Evolutionary conservation across 1,284 basidiomycete genomes (phyloP), one percentile per base, ranked within the genome.

Genomic region (Leccinum griseonigrum): DNA sequence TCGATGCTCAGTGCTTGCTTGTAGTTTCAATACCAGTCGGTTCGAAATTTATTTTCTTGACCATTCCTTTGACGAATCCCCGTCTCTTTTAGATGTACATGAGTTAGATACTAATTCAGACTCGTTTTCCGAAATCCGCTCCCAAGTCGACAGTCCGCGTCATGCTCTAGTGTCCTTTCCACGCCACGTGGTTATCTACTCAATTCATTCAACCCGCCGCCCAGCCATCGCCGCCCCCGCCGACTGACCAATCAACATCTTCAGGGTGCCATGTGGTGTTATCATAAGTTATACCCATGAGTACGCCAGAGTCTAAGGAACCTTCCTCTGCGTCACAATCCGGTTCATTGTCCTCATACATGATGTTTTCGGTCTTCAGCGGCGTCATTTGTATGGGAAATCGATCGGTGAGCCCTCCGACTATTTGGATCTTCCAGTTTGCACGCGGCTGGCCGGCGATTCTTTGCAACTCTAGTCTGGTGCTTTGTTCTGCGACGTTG

Each of bases 401-500:
- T 16, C 4, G 58, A 32, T 50, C 3, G 48, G 60, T 58, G 38
- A 66, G 58, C 40, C 22, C 60, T 16, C 63, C 70, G 11, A 66
- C 46, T 2, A 75, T 50, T 36, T 61, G 64, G 43, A 74, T 65
- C 52, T 53, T 65, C 76, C 75, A 76, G 60, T 58, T 67, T 60
- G 51, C 64, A 36, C 65, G 65, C n/a, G 14, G 67, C 55, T 69
- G 61, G 43, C 74, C 74, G 1, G 59, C 31, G 53, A 66, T 56
- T 26, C 57, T 71, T 50, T 56, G 60, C 18, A 74, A 26, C 16
- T 65, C 57, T 60, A 72, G 48, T 60, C 52, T 76, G 66, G 52
- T 78, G 38, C 67, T 78, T 43, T 74, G 72, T 58, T 84, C 82
- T 2, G 85, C 75, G 0, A 81, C 81, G 38, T 77, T 73, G 3